A percentile compares a stretch with the other conserved stretches of the same genome.
Evolutionary conservation across 345 rosid genomes (phyloP).

Genomic region (Gossypium stocksii): DNA sequence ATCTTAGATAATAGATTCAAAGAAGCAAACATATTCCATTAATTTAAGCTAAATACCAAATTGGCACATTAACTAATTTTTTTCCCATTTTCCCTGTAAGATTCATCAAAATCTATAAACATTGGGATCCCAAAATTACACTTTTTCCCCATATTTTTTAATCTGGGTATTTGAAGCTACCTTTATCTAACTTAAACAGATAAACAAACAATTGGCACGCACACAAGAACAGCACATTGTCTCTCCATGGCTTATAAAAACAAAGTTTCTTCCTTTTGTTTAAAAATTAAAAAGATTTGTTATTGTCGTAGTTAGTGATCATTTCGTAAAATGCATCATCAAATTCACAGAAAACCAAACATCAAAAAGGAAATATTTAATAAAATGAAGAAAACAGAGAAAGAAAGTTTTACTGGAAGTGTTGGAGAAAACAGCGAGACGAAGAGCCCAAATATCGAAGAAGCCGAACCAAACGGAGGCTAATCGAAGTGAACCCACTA

Average conservation of each 20-base stretch:
- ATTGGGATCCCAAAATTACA: constrained; percentile 6
- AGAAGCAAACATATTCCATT: background rate
- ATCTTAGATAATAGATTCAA: background rate
- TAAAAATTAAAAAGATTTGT: constrained; percentile 7
- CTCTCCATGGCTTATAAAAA: constrained; percentile 1
- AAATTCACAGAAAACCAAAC: background rate
- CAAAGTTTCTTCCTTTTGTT: background rate
- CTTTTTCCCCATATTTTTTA: background rate
- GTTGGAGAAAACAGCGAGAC: background rate
- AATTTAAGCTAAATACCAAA: background rate
- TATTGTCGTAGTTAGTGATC: background rate
- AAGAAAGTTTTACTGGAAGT: background rate
- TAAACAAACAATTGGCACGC: constrained; percentile 10
- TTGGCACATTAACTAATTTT: too few species aligned
- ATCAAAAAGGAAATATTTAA: background rate
- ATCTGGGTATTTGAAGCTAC: constrained; percentile 2
- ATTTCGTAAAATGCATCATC: background rate
- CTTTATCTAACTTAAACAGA: background rate
- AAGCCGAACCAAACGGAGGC: constrained; percentile 3
- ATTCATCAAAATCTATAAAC: constrained; percentile 9
- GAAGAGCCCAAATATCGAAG: constrained; percentile 2
- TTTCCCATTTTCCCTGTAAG: background rate
- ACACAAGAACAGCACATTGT: constrained; percentile 9
- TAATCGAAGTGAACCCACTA: background rate
- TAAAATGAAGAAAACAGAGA: too few species aligned